These are phyloP conservation scores for Nakaseomyces bracarensis DNA, from an alignment of 1,139 yeast species.

Conservation along the genomic window DNA sequence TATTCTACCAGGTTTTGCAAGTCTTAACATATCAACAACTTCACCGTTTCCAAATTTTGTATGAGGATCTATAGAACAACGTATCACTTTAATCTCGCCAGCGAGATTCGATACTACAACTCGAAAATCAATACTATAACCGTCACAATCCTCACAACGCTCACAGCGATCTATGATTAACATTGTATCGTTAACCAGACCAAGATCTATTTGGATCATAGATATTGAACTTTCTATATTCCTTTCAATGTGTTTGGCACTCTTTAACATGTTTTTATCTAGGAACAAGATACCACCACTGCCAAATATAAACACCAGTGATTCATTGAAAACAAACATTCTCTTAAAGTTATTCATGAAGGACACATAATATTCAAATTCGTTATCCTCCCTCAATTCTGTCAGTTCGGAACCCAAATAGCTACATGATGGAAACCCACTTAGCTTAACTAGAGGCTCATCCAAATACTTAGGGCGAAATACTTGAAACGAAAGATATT, in stretches of 20 bases:
- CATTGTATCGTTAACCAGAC: slow-evolving; percentile 22
- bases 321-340: slow-evolving; percentile 20
- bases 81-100: slow-evolving; percentile 20
- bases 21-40: slow-evolving; percentile 16
- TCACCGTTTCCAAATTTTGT: slow-evolving; percentile 18
- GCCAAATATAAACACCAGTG: slow-evolving; percentile 21
- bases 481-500: slow-evolving; percentile 15
- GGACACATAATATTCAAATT: slow-evolving; percentile 12
- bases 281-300: slow-evolving; percentile 21
- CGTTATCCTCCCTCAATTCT: slow-evolving; percentile 6
- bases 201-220: slow-evolving; percentile 19
- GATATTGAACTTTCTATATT: slow-evolving; percentile 14
- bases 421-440: slow-evolving; percentile 12
- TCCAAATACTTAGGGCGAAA: slow-evolving; percentile 24
- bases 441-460: slow-evolving; percentile 18
- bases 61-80: slow-evolving; percentile 17
- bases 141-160: slow-evolving; percentile 10
- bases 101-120: slow-evolving; percentile 18
- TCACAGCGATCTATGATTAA: slow-evolving; percentile 15
- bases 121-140: slow-evolving; percentile 13
- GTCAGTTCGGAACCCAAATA: slow-evolving; percentile 1
- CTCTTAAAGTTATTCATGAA: slow-evolving; percentile 20
- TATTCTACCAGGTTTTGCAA: slow-evolving; percentile 15
- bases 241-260: slow-evolving; percentile 10
- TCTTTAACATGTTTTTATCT: slow-evolving; percentile 15